Conservation (phyloP, 805 yeast genomes). For the baker's yeast (Saccharomyces cerevisiae) region DNA sequence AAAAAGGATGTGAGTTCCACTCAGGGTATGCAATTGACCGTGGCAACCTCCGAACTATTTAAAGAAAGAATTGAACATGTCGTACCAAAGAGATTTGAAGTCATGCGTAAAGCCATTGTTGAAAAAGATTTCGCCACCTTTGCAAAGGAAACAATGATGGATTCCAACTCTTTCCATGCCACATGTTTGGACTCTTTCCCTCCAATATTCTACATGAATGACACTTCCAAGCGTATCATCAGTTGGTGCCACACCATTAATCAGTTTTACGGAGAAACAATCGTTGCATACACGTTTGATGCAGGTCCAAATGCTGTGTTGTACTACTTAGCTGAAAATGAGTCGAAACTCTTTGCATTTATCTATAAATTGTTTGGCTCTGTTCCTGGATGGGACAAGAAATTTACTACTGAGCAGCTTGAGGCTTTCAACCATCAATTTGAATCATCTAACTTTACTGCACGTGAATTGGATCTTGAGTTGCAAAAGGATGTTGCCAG, state of each 20-base stretch:
- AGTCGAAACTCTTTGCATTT: conserved; percentile 61
- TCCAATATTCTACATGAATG: conserved; percentile 90
- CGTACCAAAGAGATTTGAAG: conserved; percentile 77
- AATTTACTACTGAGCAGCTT: conserved; percentile 28
- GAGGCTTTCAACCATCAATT: conserved; percentile 18
- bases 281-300: conserved; percentile 96
- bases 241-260: conserved; percentile 74
- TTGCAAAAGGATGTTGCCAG: conserved; percentile 67
- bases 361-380: conserved; percentile 50
- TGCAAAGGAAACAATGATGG: conserved; percentile 90
- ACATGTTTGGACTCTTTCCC: conserved; percentile 94
- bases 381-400: conserved; percentile 63
- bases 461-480: conserved; percentile 37
- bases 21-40: conserved; percentile 94
- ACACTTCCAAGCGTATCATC: conserved; percentile 76
- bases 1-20: conserved; percentile 95
- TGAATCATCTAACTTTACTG: conserved; percentile 23
- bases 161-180: conserved; percentile 95
- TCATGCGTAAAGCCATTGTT: conserved; percentile 71
- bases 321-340: conserved; percentile 74
- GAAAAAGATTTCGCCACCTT: conserved; percentile 70
- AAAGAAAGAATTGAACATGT: conserved; percentile 67
- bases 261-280: conserved; percentile 40
- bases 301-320: conserved; percentile 99
- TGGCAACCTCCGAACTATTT: conserved; percentile 79